Evolutionary conservation across 1,284 basidiomycete species (phyloP).

Genomic region (Amylostereum chailletii): DNA sequence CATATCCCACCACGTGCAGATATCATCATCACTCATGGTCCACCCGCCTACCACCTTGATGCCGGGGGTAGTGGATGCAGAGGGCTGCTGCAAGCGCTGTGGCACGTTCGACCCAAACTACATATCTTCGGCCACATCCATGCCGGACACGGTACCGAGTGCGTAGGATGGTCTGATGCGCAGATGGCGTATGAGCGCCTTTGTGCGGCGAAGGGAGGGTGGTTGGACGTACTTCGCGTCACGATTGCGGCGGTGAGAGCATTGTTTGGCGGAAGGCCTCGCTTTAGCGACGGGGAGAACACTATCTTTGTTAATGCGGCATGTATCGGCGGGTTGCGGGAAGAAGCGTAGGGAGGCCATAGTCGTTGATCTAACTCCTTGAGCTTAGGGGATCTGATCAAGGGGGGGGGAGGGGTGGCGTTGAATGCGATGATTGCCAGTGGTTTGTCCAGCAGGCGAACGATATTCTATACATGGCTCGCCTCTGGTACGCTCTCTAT

Average conservation of each 20-base stretch:
- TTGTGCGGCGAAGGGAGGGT: slow-evolving; percentile 15
- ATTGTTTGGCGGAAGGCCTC: not conserved
- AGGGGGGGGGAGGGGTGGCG: no score
- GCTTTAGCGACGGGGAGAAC: not conserved
- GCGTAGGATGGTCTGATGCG: slow-evolving; percentile 20
- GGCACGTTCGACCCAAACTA: slow-evolving; percentile 24
- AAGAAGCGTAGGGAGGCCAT: slow-evolving; percentile 8
- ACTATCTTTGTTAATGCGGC: slow-evolving; percentile 25
- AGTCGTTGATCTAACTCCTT: not conserved
- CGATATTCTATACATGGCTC: no score
- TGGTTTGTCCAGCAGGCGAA: no score
- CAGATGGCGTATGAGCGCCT: slow-evolving; percentile 25
- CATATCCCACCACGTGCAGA: slow-evolving; percentile 23
- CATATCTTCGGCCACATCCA: slow-evolving; percentile 38
- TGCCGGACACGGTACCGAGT: slow-evolving; percentile 24
- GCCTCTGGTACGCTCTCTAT: no score
- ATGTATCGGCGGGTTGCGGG: slow-evolving; percentile 16
- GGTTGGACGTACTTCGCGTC: slow-evolving; percentile 12
- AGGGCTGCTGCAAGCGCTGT: slow-evolving; percentile 22
- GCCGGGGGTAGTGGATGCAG: slow-evolving; percentile 20
- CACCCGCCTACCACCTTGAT: slow-evolving; percentile 27
- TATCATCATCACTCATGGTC: slow-evolving; percentile 34
- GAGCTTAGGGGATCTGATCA: no score
- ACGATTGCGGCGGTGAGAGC: slow-evolving; percentile 4
- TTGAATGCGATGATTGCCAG: no score